Conservation (phyloP, 345 rosid species). For the Citrus medica region DNA sequence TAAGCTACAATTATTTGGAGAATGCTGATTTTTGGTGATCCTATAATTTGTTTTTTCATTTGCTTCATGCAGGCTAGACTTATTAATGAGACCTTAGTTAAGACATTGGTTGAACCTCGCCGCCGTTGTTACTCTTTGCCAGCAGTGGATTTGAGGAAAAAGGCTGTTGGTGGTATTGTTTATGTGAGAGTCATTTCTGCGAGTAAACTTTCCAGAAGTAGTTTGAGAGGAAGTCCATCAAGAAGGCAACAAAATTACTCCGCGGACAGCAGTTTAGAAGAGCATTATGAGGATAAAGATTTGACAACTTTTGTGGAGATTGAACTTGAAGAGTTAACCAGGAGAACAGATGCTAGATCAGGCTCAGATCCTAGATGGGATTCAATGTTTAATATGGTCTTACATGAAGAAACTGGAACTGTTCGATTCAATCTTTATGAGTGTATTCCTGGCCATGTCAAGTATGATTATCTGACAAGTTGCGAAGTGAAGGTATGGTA, state of each 20-base stretch:
- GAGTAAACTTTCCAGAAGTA: constrained; percentile 50
- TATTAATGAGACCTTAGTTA: constrained; percentile 72
- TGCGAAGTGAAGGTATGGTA: constrained; percentile 85
- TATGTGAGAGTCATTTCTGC: constrained; percentile 77
- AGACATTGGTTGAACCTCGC: constrained; percentile 94
- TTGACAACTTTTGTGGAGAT: constrained; percentile 88
- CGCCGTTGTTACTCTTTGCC: constrained; percentile 80
- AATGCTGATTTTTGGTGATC: background rate
- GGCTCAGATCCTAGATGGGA: constrained; percentile 78
- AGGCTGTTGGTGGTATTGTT: constrained; percentile 75
- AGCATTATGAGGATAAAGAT: constrained; percentile 42
- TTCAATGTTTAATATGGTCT: constrained; percentile 88
- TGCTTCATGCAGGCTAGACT: constrained; percentile 56
- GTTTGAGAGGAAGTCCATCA: constrained; percentile 60
- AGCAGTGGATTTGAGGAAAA: constrained; percentile 71
- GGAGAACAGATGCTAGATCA: constrained; percentile 58
- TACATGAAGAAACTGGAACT: constrained; percentile 73
- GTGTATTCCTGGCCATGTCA: constrained; percentile 54
- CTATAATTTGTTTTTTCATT: background rate
- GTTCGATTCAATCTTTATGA: constrained; percentile 71
- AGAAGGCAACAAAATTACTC: constrained; percentile 39
- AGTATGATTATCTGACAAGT: constrained; percentile 67
- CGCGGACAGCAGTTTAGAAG: constrained; percentile 33
- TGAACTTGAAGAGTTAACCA: constrained; percentile 74
- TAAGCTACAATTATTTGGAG: background rate